phyloP scores from a whole-genome alignment of 1,284 basidiomycete species.

The Athelia sp. region DNA sequence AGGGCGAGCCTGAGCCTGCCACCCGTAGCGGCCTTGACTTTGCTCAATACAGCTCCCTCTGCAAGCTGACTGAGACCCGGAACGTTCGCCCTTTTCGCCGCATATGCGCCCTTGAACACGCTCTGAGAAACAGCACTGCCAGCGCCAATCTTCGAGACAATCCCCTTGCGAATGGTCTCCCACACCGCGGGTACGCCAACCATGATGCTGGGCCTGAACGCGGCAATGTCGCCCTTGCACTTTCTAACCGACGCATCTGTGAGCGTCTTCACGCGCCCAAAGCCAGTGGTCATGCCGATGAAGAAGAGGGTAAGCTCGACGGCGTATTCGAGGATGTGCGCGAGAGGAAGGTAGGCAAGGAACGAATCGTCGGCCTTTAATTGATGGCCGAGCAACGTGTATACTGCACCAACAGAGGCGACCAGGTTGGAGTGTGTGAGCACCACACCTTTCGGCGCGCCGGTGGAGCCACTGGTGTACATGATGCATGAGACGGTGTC shows the following conservation, averaged over 20 bases:
- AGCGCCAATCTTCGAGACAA: conserved; percentile 72
- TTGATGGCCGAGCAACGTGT: conserved; percentile 73
- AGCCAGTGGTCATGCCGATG: conserved; percentile 77
- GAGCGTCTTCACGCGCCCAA: conserved; percentile 93
- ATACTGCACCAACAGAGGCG: conserved; percentile 79
- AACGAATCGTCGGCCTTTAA: conserved; percentile 66
- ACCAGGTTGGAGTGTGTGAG: conserved; percentile 88
- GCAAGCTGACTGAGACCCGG: conserved; percentile 67
- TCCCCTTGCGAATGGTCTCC: conserved; percentile 93
- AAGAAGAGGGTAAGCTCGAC: conserved; percentile 68
- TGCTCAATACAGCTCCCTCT: conserved; percentile 73
- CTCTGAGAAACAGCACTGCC: conserved; percentile 66
- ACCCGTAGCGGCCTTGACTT: conserved; percentile 81
- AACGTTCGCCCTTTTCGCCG: conserved; percentile 62
- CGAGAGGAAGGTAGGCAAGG: conserved; percentile 91
- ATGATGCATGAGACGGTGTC: conserved; percentile 87
- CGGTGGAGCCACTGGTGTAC: conserved; percentile 96
- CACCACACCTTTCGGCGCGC: conserved; percentile 90
- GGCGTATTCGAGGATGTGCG: conserved; percentile 86
- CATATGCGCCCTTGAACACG: conserved; percentile 69
- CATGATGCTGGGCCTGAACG: conserved; percentile 83
- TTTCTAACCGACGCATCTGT: conserved; percentile 88
- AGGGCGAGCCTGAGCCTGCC: conserved; percentile 78
- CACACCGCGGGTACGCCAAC: conserved; percentile 91
- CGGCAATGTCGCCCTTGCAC: conserved; percentile 84